These are phyloP conservation scores for Begonia masoniana DNA, from an alignment of 306 rosid genomes.

Conservation along the genomic window DNA sequence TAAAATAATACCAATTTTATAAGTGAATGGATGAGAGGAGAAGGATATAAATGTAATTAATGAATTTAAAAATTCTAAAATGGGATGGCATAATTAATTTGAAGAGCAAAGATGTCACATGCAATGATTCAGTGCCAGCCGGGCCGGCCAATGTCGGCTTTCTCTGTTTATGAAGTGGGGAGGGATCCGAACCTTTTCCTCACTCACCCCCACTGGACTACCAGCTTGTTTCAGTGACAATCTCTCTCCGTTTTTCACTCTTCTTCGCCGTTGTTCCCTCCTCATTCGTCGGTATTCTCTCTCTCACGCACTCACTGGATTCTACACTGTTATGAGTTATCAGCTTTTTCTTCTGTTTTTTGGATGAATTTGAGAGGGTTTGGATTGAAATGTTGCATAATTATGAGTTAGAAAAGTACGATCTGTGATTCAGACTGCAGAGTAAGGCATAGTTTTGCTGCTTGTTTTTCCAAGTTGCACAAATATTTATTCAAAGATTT, in stretches of 20 bases:
- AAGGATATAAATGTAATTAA: too few species aligned
- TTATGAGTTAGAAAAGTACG: not conserved
- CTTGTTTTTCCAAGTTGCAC: not conserved
- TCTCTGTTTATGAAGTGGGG: not conserved
- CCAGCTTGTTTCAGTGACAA: not conserved
- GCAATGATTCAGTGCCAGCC: not conserved
- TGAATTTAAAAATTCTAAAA: too few species aligned
- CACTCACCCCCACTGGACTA: not conserved
- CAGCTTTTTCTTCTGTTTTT: not conserved
- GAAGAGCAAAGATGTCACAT: not conserved
- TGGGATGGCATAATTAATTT: too few species aligned
- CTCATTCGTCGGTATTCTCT: not conserved
- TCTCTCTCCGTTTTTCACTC: not conserved
- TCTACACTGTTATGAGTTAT: not conserved
- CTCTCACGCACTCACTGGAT: not conserved
- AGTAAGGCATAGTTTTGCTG: not conserved
- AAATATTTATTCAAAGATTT: not conserved
- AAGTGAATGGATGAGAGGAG: too few species aligned
- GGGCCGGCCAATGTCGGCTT: not conserved
- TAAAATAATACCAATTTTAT: too few species aligned
- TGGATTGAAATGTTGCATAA: not conserved
- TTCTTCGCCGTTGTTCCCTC: not conserved
- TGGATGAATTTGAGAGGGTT: not conserved
- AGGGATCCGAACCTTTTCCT: not conserved
- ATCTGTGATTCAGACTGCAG: not conserved